phyloP scores from a whole-genome alignment of 495 filamentous ascomycete genomes.

The Parathielavia hyrcaniae region DNA sequence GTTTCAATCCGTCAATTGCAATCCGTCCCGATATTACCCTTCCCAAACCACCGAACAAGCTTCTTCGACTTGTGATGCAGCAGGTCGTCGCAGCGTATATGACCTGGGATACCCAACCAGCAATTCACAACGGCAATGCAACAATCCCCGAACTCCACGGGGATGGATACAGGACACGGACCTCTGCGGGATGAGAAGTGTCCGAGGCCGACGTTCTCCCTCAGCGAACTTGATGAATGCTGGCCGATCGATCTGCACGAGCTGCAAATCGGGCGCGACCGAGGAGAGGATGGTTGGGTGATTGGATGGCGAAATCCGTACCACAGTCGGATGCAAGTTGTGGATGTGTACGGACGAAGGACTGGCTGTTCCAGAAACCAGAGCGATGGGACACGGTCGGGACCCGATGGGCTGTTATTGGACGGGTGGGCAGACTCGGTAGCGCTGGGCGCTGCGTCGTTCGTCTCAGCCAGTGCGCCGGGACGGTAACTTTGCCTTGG shows the following conservation, averaged over 20 bases:
- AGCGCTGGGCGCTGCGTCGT: slow-evolving; percentile 20
- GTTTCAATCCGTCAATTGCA: background rate
- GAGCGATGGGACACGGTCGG: slow-evolving; percentile 30
- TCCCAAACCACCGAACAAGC: background rate
- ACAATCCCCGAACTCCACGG: background rate
- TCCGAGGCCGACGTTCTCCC: background rate
- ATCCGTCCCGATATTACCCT: background rate
- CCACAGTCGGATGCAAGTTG: slow-evolving; percentile 1
- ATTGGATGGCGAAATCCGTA: too few species aligned
- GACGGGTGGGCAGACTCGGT: slow-evolving; percentile 14
- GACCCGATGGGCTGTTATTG: slow-evolving; percentile 26
- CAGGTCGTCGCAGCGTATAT: background rate
- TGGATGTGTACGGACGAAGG: slow-evolving; percentile 9
- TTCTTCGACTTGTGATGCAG: slow-evolving; percentile 11
- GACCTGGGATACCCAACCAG: slow-evolving; percentile 3
- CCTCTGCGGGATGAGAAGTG: too few species aligned
- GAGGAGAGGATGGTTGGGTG: background rate
- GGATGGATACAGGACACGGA: background rate
- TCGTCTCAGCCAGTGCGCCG: slow-evolving; percentile 27
- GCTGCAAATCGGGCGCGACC: background rate
- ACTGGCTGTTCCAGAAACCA: slow-evolving; percentile 33
- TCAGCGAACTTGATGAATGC: background rate
- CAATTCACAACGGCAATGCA: background rate
- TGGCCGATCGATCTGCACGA: background rate
- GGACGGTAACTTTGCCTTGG: too few species aligned